Evolutionary conservation across 345 rosid genomes (phyloP).

Genomic region (Rhodamnia rubescens): DNA sequence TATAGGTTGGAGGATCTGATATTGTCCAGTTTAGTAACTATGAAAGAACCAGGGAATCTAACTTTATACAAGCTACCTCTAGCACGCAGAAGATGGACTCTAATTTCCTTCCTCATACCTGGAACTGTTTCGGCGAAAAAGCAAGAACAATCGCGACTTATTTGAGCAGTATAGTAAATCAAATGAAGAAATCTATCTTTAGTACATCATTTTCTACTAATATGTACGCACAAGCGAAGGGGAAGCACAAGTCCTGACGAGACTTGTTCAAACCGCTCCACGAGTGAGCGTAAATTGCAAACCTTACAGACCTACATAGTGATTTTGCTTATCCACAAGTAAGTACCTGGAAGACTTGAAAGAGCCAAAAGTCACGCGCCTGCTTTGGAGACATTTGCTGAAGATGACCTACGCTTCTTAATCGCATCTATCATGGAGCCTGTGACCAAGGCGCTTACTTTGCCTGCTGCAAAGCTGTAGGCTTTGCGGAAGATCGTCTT

Average conservation of each 20-base stretch:
- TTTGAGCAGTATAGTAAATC: neutral
- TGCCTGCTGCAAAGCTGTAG: neutral
- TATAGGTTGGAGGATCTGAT: neutral
- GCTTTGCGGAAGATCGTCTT: neutral
- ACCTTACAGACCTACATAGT: neutral
- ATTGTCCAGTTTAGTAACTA: neutral
- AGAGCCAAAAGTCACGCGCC: neutral
- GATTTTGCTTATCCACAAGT: neutral
- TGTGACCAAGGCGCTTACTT: neutral
- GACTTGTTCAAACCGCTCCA: neutral
- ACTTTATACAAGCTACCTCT: neutral
- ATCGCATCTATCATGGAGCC: neutral
- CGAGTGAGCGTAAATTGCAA: neutral
- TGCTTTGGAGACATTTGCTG: neutral
- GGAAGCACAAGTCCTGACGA: neutral
- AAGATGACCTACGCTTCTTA: neutral
- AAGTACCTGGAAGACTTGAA: neutral
- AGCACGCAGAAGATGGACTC: neutral
- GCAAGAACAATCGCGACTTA: neutral
- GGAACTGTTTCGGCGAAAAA: neutral
- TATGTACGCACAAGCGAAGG: neutral
- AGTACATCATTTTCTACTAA: neutral
- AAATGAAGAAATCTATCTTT: neutral
- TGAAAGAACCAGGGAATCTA: neutral
- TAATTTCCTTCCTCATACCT: neutral